Conservation (phyloP, 352 stramenopile species). For the Phytophthora sp. region DNA sequence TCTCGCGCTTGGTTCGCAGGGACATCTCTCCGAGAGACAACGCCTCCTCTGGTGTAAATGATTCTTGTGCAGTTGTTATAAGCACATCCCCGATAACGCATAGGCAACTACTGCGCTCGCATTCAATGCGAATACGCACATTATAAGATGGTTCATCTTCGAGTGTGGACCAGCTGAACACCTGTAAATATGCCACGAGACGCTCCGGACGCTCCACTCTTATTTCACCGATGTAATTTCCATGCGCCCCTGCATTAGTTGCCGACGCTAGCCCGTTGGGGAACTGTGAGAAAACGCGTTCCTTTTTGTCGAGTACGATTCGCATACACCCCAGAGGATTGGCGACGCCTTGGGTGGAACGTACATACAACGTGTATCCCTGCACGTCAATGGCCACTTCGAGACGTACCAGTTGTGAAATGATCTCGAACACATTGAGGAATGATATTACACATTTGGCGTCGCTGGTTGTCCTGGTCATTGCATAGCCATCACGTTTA, state of each 20-base stretch:
- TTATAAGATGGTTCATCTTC: slow-evolving; percentile 42
- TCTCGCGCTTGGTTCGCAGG: slow-evolving; percentile 54
- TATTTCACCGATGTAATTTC: slow-evolving; percentile 71
- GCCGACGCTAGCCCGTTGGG: slow-evolving; percentile 56
- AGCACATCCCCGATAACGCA: slow-evolving; percentile 57
- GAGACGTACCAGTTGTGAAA: slow-evolving; percentile 54
- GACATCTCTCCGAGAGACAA: slow-evolving; percentile 57
- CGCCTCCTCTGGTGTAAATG: slow-evolving; percentile 45
- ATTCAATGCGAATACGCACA: slow-evolving; percentile 52
- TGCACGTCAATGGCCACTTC: slow-evolving; percentile 50
- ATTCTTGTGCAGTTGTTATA: slow-evolving; percentile 32
- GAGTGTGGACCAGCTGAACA: slow-evolving; percentile 49
- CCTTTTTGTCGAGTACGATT: slow-evolving; percentile 64
- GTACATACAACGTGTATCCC: slow-evolving; percentile 43
- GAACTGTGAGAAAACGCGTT: slow-evolving; percentile 64
- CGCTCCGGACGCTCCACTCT: slow-evolving; percentile 46
- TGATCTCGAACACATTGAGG: slow-evolving; percentile 47
- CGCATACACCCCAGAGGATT: slow-evolving; percentile 42
- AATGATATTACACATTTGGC: no score
- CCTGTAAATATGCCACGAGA: slow-evolving; percentile 55
- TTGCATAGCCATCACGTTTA: no score
- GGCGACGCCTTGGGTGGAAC: slow-evolving; percentile 44
- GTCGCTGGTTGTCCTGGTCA: no score
- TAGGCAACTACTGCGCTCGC: slow-evolving; percentile 43
- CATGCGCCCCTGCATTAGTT: slow-evolving; percentile 48